Evolutionary conservation across 352 stramenopile species (phyloP), one percentile per base, ranked within the genome.

Genomic region (Globisporangium lucens): DNA sequence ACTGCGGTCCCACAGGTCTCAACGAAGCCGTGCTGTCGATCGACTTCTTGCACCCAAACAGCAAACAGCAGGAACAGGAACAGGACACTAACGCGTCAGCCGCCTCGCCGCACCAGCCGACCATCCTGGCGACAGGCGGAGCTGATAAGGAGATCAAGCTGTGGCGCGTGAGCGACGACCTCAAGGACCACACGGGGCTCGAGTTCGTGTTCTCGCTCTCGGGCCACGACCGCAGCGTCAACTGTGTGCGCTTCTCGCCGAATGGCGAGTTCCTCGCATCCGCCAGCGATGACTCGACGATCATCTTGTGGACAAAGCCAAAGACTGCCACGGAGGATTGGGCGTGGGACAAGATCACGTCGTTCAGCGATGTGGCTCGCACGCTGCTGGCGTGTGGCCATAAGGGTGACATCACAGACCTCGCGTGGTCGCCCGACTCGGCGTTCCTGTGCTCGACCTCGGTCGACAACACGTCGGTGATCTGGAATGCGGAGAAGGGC

Each of bases 371-470:
- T 64, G 78, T 97, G 55, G 78, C 82, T 35, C 85, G 87, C 63
- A 87, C 72, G 33, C 81, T 95, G 58, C 75, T 97, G 30, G 76
- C 82, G 6, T 87, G 87, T 35, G 90, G 86, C 13, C 89, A 95
- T 78, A 94, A 94, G 72, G 89, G 89, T 20, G 91, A 97, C 69
- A 96, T 98, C 73, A 97, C 93, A 29, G 90, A 98, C 75, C 72
- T 98, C 13, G 86, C 89, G 8, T 99, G 96, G 96, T 97, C 85
- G 33, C 77, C 88, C 0, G 90, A 98, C 77, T 98, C 91, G 29
- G 78, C 86, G 51, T 94, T 94, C 61, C 89, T 99, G 36, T 88
- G 85, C 56, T 94, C 95, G 7, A 95, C 89, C 15, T 98, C 89
- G 3, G 87, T 99, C 9, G 96, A 99, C 80, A 97, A 98, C 66